A percentile compares a stretch with the other conserved stretches of the same genome.
These are phyloP conservation scores for Vaccinium corymbosum DNA, from an alignment of 148 eudicot species.

Conservation along the genomic window DNA sequence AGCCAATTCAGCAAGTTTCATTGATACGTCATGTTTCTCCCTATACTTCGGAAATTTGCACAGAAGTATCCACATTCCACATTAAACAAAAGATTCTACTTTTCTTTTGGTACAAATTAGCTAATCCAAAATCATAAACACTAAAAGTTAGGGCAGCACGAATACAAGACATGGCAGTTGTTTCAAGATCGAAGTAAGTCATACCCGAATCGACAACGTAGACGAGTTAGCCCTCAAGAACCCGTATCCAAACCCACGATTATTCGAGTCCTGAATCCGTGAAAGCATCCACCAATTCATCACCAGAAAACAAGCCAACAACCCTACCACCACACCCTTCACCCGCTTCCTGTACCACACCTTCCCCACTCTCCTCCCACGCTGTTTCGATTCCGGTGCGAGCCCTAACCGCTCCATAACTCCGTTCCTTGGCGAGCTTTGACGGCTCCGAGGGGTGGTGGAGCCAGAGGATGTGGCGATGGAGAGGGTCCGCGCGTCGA, in stretches of 20 bases:
- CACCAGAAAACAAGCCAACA: slow-evolving; percentile 51
- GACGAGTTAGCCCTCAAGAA: slow-evolving; percentile 33
- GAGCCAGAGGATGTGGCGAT: neutral
- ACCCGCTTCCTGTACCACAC: slow-evolving; percentile 29
- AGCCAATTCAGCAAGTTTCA: no score
- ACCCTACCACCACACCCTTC: slow-evolving; percentile 40
- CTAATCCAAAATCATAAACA: no score
- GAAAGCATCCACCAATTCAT: slow-evolving; percentile 81
- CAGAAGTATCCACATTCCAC: no score
- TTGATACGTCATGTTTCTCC: no score
- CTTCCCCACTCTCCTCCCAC: slow-evolving; percentile 28
- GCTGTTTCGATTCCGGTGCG: slow-evolving; percentile 11
- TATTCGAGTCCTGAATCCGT: slow-evolving; percentile 46
- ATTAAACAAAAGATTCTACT: no score
- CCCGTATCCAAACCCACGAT: slow-evolving; percentile 21
- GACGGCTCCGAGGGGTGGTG: neutral
- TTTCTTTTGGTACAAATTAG: no score
- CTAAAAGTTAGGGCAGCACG: neutral
- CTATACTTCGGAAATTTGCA: no score
- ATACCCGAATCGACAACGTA: slow-evolving; percentile 46
- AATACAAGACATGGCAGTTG: neutral
- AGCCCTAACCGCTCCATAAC: slow-evolving; percentile 13
- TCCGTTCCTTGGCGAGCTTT: neutral
- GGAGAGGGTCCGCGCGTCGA: neutral
- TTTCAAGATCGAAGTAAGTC: neutral